Evolutionary conservation across 1,284 basidiomycete genomes (phyloP).

Genomic region (Rhodotorula sp.): DNA sequence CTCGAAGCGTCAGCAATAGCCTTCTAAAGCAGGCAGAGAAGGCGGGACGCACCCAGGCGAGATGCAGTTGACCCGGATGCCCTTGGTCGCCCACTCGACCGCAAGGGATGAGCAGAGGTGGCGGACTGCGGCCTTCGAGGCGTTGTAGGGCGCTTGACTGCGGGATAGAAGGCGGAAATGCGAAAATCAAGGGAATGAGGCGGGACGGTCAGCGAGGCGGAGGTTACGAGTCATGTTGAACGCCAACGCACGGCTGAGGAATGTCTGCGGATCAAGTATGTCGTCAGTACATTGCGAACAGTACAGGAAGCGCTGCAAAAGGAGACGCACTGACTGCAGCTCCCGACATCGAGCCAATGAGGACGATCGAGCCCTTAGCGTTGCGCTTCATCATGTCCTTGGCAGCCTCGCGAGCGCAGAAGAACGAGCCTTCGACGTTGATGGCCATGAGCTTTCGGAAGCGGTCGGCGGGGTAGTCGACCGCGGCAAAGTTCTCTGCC

Average conservation of each 20-base stretch:
- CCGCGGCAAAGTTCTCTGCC: conserved; percentile 83
- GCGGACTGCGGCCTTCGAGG: conserved; percentile 68
- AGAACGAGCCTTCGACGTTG: conserved; percentile 89
- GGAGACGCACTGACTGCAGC: conserved; percentile 61
- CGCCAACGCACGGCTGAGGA: conserved; percentile 7
- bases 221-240: background rate
- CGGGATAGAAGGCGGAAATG: conserved; percentile 56
- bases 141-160: conserved; percentile 87
- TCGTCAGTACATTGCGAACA: background rate
- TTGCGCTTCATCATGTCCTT: conserved; percentile 57
- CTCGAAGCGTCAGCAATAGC: background rate
- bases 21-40: background rate
- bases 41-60: conserved; percentile 1
- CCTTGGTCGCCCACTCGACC: conserved; percentile 79
- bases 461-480: conserved; percentile 73
- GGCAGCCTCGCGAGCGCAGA: conserved; percentile 89
- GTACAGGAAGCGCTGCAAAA: background rate
- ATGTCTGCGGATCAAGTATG: background rate
- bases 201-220: background rate
- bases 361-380: conserved; percentile 58
- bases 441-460: conserved; percentile 70
- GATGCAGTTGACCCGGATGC: conserved; percentile 41
- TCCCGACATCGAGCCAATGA: conserved; percentile 83
- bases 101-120: conserved; percentile 83
- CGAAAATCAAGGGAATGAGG: background rate